Evolutionary conservation across 805 yeast genomes (phyloP), one percentile per base, ranked within the genome.

Genomic region (Cyberlindnera americana): DNA sequence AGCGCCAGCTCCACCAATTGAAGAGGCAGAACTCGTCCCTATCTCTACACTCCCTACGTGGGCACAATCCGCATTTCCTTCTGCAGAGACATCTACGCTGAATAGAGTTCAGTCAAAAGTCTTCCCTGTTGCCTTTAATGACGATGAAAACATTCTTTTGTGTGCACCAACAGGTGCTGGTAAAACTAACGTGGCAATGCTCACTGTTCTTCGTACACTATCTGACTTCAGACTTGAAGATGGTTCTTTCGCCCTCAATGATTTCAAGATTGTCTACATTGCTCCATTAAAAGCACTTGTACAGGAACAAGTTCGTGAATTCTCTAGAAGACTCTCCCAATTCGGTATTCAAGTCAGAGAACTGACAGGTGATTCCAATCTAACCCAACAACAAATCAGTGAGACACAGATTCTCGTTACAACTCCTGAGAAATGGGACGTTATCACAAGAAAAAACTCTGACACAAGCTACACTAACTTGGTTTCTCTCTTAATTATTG

Each of bases 101-200:
- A 93, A 93, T 60, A 66, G 87, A 38, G 76, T 93, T 13, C 99
- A 93, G 60, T 84, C 95, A 1, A 75, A 75, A 45, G 88, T 90
- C 0, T 87, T 64, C 48, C 93, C 93, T 1, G 56, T 67, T n/a
- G 96, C 95, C 0, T 86, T 91, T 48, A 54, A 70, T 4, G 64
- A 75, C 1, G 93, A 86, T 54, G 70, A 72, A 5, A 91, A 90
- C 53, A 58, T 93, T 28, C 65, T 91, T 14, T 66, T 91, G 50
- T 91, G 98, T 72, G 98, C 99, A 1, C 99, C 99, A 6, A 91
- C 99, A 0, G 99, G 99, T 66, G 96, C 96, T 3, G 99, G 99
- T 66, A 91, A 91, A 59, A 91, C 99, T 17, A 93, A 93, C 59
- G 96, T 93, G 21, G 99, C 99, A 0, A 77, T 93, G 81, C 62